Percentiles rank a stretch among this genome's conserved stretches.
Evolutionary conservation across 148 eudicot species (phyloP).

Genomic region (Tetragonia tetragonoides): DNA sequence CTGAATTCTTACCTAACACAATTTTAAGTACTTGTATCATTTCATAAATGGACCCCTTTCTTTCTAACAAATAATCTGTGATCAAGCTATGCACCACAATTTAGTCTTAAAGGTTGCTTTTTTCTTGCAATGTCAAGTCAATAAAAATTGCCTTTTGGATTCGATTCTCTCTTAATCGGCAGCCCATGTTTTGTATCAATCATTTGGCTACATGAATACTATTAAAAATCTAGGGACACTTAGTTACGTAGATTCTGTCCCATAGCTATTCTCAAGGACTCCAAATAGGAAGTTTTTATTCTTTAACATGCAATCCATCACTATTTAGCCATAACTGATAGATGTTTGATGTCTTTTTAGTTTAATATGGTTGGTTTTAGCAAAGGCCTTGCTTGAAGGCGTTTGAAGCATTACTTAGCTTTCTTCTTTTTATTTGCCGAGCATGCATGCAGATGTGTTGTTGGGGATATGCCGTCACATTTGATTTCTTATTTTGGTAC

Average conservation of each 20-base stretch:
- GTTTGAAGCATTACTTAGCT: not conserved
- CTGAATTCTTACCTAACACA: too few relatives aligned
- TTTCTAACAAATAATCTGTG: too few relatives aligned
- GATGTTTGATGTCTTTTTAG: not conserved
- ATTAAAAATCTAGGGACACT: not conserved
- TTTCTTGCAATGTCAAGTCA: too few relatives aligned
- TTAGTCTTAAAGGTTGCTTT: too few relatives aligned
- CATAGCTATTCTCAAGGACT: not conserved
- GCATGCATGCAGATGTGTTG: not conserved
- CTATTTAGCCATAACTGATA: too few relatives aligned
- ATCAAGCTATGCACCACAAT: too few relatives aligned
- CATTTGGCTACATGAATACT: too few relatives aligned
- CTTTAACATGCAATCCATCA: not conserved
- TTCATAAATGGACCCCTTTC: too few relatives aligned
- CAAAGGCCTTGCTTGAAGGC: not conserved
- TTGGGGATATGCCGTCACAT: not conserved
- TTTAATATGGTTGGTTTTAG: not conserved
- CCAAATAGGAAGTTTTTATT: not conserved
- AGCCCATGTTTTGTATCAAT: too few relatives aligned
- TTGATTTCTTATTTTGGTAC: constrained; percentile 8
- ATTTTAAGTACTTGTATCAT: too few relatives aligned
- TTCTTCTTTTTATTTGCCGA: not conserved
- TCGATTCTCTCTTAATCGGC: too few relatives aligned
- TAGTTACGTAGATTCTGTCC: not conserved
- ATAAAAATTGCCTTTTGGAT: too few relatives aligned